phyloP scores from a whole-genome alignment of 768 basidiomycete genomes.

The Leccinum olivaceopallidum region DNA sequence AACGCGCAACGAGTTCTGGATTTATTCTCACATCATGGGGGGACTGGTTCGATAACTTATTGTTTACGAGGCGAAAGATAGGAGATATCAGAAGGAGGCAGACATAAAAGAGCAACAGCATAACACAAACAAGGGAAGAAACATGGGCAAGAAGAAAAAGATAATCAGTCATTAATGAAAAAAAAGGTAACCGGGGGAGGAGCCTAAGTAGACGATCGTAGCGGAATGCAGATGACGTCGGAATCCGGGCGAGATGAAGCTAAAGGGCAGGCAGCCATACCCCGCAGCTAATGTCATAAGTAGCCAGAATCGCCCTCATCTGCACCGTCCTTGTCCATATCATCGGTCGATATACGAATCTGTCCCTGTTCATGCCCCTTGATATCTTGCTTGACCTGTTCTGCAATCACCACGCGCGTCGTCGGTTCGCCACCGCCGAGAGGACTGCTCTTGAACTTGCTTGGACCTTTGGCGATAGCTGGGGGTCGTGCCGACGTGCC shows the following conservation, averaged over 20 bases:
- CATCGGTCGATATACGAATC: slow-evolving; percentile 34
- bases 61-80: not conserved
- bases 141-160: not conserved
- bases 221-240: not conserved
- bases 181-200: too few relatives aligned
- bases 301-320: slow-evolving; percentile 24
- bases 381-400: slow-evolving; percentile 18
- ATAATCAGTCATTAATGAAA: too few relatives aligned
- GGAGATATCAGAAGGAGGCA: too few relatives aligned
- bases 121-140: not conserved
- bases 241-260: not conserved
- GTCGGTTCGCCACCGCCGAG: slow-evolving; percentile 30
- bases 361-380: not conserved
- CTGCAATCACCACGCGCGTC: slow-evolving; percentile 41
- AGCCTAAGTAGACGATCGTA: too few relatives aligned
- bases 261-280: not conserved
- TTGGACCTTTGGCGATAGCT: slow-evolving; percentile 43
- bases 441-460: slow-evolving; percentile 75
- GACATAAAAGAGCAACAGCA: not conserved
- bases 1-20: not conserved
- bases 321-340: slow-evolving; percentile 37
- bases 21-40: too few relatives aligned
- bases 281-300: too few relatives aligned
- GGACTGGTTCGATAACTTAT: too few relatives aligned
- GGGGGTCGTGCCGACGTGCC: slow-evolving; percentile 6